phyloP scores from a whole-genome alignment of 352 stramenopile genomes.

The Globisporangium paroecandrum region DNA sequence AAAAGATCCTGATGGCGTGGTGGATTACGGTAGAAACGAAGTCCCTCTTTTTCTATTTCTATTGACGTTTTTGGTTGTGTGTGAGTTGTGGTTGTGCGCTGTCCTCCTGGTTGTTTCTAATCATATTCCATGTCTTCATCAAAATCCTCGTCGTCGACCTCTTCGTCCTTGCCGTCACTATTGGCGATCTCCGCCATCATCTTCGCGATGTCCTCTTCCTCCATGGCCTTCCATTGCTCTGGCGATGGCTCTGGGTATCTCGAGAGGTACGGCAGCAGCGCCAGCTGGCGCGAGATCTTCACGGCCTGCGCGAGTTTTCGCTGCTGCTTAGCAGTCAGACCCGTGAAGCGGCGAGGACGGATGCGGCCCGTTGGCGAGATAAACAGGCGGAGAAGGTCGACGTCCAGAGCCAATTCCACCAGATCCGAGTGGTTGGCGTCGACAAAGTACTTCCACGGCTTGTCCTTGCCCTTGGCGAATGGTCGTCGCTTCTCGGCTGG shows the following conservation, averaged over 20 bases:
- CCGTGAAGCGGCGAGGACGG: constrained; percentile 74
- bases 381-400: constrained; percentile 77
- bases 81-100: constrained; percentile 9
- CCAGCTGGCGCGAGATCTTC: constrained; percentile 78
- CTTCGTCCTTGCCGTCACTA: constrained; percentile 39
- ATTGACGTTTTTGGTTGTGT: constrained; percentile 6
- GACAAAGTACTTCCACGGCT: constrained; percentile 81
- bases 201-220: constrained; percentile 73
- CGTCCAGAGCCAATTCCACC: constrained; percentile 75
- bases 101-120: constrained; percentile 52
- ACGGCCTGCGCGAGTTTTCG: constrained; percentile 70
- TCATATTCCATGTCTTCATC: constrained; percentile 67
- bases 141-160: constrained; percentile 69
- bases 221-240: constrained; percentile 78
- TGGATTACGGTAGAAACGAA: constrained; percentile 10
- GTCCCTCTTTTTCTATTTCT: constrained; percentile 21
- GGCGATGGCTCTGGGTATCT: constrained; percentile 79
- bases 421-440: constrained; percentile 68
- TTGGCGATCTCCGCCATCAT: constrained; percentile 50
- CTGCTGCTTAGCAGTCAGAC: constrained; percentile 81
- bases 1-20: neutral
- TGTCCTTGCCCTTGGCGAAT: constrained; percentile 49
- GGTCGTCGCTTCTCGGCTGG: constrained; percentile 58
- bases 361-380: constrained; percentile 83
- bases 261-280: constrained; percentile 71